A percentile compares a stretch with the other conserved stretches of the same genome.
Conservation (phyloP, 2,329 filamentous ascomycete species). For the Botrytis galanthina region DNA sequence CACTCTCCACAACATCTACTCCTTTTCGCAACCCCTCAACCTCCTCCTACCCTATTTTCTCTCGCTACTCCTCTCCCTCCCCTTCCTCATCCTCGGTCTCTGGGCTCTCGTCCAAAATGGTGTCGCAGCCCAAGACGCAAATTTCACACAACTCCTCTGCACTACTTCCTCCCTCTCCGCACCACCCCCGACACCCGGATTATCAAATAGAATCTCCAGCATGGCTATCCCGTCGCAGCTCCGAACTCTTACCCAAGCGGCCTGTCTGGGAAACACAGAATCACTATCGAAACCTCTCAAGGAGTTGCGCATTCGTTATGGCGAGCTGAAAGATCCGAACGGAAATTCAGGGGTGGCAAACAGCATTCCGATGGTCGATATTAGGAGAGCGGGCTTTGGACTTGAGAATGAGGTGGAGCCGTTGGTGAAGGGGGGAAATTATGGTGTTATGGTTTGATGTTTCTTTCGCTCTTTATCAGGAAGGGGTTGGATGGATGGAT, state of each 20-base stretch:
- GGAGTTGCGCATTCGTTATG: background rate
- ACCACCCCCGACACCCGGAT: background rate
- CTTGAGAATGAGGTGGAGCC: background rate
- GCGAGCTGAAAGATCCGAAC: background rate
- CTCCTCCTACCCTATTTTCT: constrained; percentile 32
- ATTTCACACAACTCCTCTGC: background rate
- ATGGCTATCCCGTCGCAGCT: background rate
- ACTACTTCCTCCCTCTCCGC: background rate
- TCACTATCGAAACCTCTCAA: background rate
- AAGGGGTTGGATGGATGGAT: background rate
- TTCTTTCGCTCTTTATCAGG: background rate
- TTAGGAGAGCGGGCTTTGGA: background rate
- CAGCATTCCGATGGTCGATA: background rate
- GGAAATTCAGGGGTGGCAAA: background rate
- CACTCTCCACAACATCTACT: constrained; percentile 26
- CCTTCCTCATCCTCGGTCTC: constrained; percentile 23
- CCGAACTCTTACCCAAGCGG: background rate
- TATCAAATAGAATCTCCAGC: background rate
- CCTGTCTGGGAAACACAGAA: background rate
- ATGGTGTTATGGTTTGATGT: background rate
- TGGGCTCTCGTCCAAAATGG: background rate
- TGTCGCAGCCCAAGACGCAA: background rate
- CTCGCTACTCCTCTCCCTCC: constrained; percentile 21
- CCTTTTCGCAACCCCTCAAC: constrained; percentile 27
- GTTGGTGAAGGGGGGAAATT: background rate